Conservation (phyloP, 2,329 filamentous ascomycete species). For the Aureobasidium uvarum region DNA sequence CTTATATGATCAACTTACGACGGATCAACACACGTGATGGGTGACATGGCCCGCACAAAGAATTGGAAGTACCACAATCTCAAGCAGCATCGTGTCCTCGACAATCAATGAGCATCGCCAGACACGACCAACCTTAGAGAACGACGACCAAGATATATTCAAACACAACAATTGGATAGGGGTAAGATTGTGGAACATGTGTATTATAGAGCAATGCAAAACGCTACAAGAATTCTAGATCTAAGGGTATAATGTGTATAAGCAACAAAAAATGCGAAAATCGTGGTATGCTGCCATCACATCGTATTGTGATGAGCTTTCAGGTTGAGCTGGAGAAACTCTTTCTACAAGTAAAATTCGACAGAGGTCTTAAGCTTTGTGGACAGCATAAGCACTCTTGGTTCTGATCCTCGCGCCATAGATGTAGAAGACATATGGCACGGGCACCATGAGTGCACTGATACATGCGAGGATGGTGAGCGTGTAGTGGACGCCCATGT, state of each 20-base stretch:
- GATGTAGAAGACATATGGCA: conserved; percentile 32
- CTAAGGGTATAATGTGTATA: conserved; percentile 15
- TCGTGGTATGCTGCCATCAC: not conserved
- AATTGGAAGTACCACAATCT: not conserved
- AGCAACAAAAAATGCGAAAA: not conserved
- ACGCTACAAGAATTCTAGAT: not conserved
- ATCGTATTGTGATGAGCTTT: not conserved
- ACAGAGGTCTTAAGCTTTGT: conserved; percentile 5
- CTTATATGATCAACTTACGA: not conserved
- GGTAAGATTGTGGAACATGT: not conserved
- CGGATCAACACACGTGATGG: not conserved
- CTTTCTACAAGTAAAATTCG: not conserved
- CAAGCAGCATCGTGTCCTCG: not conserved
- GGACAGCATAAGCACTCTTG: conserved; percentile 28
- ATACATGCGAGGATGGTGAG: conserved; percentile 44
- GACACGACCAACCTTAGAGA: not conserved
- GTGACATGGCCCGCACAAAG: not conserved
- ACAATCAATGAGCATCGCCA: not conserved
- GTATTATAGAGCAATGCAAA: not conserved
- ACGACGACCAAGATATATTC: not conserved
- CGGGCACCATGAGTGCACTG: conserved; percentile 30
- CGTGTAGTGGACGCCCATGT: conserved; percentile 46
- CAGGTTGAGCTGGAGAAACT: no score
- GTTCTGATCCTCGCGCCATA: conserved; percentile 31
- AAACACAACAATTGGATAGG: not conserved